These are phyloP conservation scores for Jamesozyma lodderae DNA, from an alignment of 805 yeast genomes.

Conservation along the genomic window DNA sequence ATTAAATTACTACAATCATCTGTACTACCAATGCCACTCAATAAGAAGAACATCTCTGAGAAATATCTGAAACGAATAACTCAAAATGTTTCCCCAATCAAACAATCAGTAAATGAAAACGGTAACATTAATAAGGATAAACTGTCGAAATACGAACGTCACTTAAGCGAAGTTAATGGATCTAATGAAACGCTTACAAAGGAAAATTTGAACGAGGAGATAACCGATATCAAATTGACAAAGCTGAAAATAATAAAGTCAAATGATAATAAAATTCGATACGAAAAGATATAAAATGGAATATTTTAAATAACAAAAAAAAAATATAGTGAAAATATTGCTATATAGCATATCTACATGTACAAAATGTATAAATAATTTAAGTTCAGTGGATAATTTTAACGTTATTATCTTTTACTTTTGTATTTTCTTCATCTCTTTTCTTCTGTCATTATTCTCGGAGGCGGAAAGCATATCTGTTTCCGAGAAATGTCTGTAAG, in stretches of 20 bases:
- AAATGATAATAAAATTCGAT: conserved; percentile 20
- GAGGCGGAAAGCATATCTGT: too few relatives aligned
- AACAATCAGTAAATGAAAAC: neutral
- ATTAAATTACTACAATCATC: neutral
- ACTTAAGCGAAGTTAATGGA: neutral
- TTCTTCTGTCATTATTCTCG: too few relatives aligned
- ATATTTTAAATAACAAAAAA: too few relatives aligned
- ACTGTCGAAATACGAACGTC: neutral
- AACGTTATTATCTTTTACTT: too few relatives aligned
- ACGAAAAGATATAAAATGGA: conserved; percentile 16
- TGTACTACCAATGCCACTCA: conserved; percentile 2
- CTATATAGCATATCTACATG: too few relatives aligned
- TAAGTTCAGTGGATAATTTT: too few relatives aligned
- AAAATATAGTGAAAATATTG: too few relatives aligned
- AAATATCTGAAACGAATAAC: conserved; percentile 4
- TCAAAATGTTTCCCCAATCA: neutral
- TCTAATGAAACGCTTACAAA: neutral
- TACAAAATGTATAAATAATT: too few relatives aligned
- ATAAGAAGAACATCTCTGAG: conserved; percentile 5
- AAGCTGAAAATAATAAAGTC: conserved; percentile 19
- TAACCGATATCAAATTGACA: conserved; percentile 9
- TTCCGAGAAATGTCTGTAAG: too few relatives aligned
- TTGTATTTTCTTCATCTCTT: too few relatives aligned
- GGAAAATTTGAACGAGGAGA: conserved; percentile 1
- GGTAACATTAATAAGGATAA: neutral